Evolutionary conservation across 352 stramenopile genomes (phyloP).

Genomic region (Aphanomyces euteiches): DNA sequence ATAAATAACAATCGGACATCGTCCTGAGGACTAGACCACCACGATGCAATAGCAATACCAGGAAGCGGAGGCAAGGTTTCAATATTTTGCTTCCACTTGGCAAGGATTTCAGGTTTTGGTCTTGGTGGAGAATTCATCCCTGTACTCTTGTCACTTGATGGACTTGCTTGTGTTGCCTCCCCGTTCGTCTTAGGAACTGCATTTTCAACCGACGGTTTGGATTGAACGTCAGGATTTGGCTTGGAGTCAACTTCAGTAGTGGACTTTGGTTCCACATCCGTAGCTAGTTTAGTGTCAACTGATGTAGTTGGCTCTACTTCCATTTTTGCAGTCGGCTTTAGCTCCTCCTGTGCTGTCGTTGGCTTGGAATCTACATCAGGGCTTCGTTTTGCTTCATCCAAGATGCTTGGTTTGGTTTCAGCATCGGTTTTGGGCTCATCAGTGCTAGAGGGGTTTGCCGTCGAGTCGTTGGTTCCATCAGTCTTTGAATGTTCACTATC

Average conservation of each 20-base stretch:
- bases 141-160: neutral
- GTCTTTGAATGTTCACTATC: too few species aligned
- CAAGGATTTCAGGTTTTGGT: neutral
- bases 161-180: neutral
- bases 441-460: too few species aligned
- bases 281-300: neutral
- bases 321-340: too few species aligned
- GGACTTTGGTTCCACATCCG: neutral
- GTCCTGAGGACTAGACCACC: constrained; percentile 76
- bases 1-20: constrained; percentile 69
- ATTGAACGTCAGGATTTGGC: constrained; percentile 3
- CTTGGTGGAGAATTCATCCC: neutral
- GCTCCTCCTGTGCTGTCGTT: too few species aligned
- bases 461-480: too few species aligned
- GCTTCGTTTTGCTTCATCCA: too few species aligned
- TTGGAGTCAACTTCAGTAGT: neutral
- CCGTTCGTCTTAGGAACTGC: neutral
- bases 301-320: too few species aligned
- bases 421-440: too few species aligned
- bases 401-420: too few species aligned
- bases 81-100: constrained; percentile 6
- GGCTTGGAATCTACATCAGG: too few species aligned
- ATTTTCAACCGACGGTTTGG: neutral
- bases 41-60: constrained; percentile 42
- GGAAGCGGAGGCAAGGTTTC: constrained; percentile 2